Conservation (phyloP, 1,284 basidiomycete species). For the Ceratobasidium theobromae region DNA sequence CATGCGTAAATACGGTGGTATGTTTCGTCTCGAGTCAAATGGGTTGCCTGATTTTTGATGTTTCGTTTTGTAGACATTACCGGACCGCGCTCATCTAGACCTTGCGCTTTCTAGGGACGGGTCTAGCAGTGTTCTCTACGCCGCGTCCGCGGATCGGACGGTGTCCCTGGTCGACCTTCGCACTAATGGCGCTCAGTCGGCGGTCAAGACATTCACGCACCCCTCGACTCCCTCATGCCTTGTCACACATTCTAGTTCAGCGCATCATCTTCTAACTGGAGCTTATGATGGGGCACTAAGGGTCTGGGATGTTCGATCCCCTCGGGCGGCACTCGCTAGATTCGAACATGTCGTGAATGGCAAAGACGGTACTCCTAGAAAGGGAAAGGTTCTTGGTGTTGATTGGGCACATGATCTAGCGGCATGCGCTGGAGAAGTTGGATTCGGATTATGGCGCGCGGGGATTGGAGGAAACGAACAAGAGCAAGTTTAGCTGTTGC, state of each 20-base stretch:
- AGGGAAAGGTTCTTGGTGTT: constrained; percentile 53
- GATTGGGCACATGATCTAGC: constrained; percentile 63
- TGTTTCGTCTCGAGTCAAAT: constrained; percentile 40
- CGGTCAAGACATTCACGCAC: constrained; percentile 54
- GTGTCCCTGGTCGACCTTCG: constrained; percentile 77
- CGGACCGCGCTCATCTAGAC: constrained; percentile 71
- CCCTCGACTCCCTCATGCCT: constrained; percentile 75
- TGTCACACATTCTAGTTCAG: constrained; percentile 57
- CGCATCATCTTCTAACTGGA: constrained; percentile 73
- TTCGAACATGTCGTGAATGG: constrained; percentile 47
- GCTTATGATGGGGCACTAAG: constrained; percentile 81
- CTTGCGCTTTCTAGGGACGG: constrained; percentile 51
- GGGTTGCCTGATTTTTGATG: background rate
- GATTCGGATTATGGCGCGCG: constrained; percentile 32
- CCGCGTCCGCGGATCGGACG: constrained; percentile 67
- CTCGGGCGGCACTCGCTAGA: constrained; percentile 61
- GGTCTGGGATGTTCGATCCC: constrained; percentile 83
- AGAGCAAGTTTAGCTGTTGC: background rate
- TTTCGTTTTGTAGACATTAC: constrained; percentile 53
- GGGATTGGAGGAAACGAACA: constrained; percentile 27
- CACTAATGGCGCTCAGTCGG: constrained; percentile 9
- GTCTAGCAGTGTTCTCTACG: constrained; percentile 55
- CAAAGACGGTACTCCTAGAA: constrained; percentile 32
- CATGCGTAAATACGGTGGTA: constrained; percentile 68
- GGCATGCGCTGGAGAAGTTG: constrained; percentile 32